Evolutionary conservation across 2,329 filamentous ascomycete genomes (phyloP).

Genomic region (Stachybotrys elegans): DNA sequence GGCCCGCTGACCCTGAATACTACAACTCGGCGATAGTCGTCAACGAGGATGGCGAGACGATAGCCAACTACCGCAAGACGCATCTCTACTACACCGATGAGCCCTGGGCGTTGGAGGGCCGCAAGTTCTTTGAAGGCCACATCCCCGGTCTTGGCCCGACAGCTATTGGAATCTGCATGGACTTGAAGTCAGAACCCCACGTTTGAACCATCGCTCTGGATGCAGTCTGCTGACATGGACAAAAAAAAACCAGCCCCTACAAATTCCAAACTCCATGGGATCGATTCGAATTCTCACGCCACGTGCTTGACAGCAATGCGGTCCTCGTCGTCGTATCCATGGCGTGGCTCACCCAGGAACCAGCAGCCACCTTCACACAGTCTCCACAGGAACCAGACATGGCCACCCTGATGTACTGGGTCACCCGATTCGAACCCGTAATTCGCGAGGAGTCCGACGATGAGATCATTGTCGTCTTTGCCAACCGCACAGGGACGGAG

Average conservation of each 20-base stretch:
- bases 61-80: constrained; percentile 57
- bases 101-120: constrained; percentile 54
- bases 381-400: constrained; percentile 59
- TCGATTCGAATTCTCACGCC: constrained; percentile 41
- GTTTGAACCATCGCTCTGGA: background rate
- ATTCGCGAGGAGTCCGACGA: constrained; percentile 45
- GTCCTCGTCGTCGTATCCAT: constrained; percentile 67
- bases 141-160: constrained; percentile 45
- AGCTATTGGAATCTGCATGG: constrained; percentile 58
- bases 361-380: constrained; percentile 38
- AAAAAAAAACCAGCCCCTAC: constrained; percentile 21
- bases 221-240: background rate
- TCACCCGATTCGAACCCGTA: constrained; percentile 63
- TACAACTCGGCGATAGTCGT: constrained; percentile 53
- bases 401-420: constrained; percentile 72
- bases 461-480: constrained; percentile 65
- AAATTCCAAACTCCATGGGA: constrained; percentile 34
- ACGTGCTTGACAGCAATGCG: constrained; percentile 50
- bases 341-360: constrained; percentile 68
- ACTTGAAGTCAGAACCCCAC: constrained; percentile 47
- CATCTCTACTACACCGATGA: constrained; percentile 57
- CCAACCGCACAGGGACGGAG: constrained; percentile 66
- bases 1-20: constrained; percentile 48
- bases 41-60: constrained; percentile 52
- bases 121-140: constrained; percentile 42